Evolutionary conservation across 345 rosid genomes (phyloP).

Genomic region (Salix koriyanagi): DNA sequence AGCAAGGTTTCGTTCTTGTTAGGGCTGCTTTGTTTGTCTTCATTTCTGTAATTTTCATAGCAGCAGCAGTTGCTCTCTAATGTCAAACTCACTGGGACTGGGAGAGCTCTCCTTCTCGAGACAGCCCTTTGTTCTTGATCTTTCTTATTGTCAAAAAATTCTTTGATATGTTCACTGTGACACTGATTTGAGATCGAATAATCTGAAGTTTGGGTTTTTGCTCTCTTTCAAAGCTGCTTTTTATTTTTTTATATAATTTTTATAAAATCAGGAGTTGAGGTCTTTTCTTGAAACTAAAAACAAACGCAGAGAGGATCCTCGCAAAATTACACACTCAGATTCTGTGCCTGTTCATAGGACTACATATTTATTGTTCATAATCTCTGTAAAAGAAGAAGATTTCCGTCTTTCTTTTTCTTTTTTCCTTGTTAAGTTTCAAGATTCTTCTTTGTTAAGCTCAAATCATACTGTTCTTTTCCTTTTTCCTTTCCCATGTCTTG

Average conservation of each 20-base stretch:
- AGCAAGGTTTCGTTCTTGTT: conserved; percentile 15
- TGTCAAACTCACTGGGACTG: conserved; percentile 20
- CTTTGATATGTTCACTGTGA: background rate
- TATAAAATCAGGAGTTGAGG: background rate
- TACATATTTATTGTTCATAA: background rate
- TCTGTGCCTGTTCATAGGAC: background rate
- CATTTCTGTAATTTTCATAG: conserved; percentile 14
- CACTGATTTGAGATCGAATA: conserved; percentile 12
- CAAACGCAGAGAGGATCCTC: background rate
- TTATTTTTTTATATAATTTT: background rate
- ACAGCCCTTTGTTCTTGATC: conserved; percentile 24
- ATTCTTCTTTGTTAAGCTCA: conserved; percentile 9
- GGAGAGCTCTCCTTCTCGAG: conserved; percentile 41
- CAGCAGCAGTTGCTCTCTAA: conserved; percentile 12
- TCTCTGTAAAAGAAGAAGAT: background rate
- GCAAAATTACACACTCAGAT: background rate
- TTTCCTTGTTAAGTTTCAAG: background rate
- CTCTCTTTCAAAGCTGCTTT: background rate
- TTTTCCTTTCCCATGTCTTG: conserved; percentile 7
- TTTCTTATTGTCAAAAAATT: background rate
- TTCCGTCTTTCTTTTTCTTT: background rate
- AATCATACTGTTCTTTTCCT: background rate
- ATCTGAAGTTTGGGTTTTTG: background rate
- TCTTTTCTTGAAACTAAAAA: conserved; percentile 4
- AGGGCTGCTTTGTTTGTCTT: conserved; percentile 27